These are phyloP conservation scores for Penicillium brevicompactum DNA, from an alignment of 2,329 filamentous ascomycete species.

Conservation along the genomic window DNA sequence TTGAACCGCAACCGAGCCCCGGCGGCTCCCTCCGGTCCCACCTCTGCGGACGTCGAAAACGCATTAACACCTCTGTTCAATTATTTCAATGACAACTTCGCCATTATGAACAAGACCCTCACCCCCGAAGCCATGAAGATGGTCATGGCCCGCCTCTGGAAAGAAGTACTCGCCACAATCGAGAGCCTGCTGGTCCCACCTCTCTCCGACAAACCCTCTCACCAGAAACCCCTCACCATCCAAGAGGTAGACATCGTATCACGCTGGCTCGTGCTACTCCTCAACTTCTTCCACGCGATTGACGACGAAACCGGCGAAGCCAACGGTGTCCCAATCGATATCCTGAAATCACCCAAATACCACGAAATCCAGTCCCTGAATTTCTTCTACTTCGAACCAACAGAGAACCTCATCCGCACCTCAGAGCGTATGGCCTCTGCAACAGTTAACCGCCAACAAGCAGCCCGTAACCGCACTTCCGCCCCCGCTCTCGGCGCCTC, in stretches of 20 bases:
- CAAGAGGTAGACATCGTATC: slow-evolving; percentile 94
- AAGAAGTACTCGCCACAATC: slow-evolving; percentile 90
- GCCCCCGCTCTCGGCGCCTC: slow-evolving; percentile 60
- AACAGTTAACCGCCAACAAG: slow-evolving; percentile 75
- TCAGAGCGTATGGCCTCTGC: slow-evolving; percentile 94
- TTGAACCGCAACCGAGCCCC: slow-evolving; percentile 57
- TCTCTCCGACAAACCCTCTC: slow-evolving; percentile 88
- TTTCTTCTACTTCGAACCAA: slow-evolving; percentile 97
- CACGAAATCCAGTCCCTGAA: slow-evolving; percentile 94
- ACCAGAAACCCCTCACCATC: slow-evolving; percentile 78
- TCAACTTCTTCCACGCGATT: slow-evolving; percentile 91
- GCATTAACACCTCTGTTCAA: slow-evolving; percentile 82
- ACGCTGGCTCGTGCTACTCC: slow-evolving; percentile 86
- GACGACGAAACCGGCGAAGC: slow-evolving; percentile 82
- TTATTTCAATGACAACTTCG: slow-evolving; percentile 98
- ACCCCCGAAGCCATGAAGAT: slow-evolving; percentile 96
- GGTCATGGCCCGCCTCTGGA: slow-evolving; percentile 98
- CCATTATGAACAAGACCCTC: slow-evolving; percentile 96
- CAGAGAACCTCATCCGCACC: slow-evolving; percentile 88
- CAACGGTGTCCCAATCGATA: slow-evolving; percentile 83
- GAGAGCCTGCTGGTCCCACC: slow-evolving; percentile 90
- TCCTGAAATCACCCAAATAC: slow-evolving; percentile 96
- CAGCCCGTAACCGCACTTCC: slow-evolving; percentile 67
- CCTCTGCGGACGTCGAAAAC: slow-evolving; percentile 73
- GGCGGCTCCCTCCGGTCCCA: slow-evolving; percentile 57